Evolutionary conservation across 2,329 filamentous ascomycete species (phyloP).

Genomic region (Phyllachora maydis): DNA sequence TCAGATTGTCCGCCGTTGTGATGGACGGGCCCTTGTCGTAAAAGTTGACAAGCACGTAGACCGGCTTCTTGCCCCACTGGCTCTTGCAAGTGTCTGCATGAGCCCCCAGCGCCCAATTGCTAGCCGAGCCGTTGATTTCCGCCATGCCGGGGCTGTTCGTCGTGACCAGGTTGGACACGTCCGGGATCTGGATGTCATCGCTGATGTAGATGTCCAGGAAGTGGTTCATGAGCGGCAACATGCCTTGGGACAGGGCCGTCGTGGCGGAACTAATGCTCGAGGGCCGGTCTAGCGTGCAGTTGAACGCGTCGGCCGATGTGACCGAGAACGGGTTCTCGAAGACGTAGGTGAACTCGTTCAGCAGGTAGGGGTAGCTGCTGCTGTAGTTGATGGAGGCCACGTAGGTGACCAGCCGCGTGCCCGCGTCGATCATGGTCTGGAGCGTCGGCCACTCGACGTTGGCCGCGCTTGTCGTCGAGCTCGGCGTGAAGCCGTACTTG

Average conservation of each 20-base stretch:
- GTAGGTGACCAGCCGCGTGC: constrained; percentile 48
- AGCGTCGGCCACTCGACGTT: constrained; percentile 47
- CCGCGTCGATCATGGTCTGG: constrained; percentile 41
- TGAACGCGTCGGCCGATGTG: constrained; percentile 40
- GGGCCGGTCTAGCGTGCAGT: constrained; percentile 51
- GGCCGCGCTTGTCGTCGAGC: constrained; percentile 18
- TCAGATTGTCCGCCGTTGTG: constrained; percentile 46
- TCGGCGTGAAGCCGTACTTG: constrained; percentile 36
- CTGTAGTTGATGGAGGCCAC: constrained; percentile 31
- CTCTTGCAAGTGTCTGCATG: constrained; percentile 30
- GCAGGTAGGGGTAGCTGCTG: constrained; percentile 29
- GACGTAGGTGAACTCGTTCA: constrained; percentile 42
- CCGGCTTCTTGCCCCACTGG: constrained; percentile 43
- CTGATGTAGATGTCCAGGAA: constrained; percentile 43
- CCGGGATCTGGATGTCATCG: constrained; percentile 37
- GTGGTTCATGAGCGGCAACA: constrained; percentile 61
- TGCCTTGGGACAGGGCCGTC: constrained; percentile 31
- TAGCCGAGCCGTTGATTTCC: constrained; percentile 25
- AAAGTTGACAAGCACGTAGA: constrained; percentile 62
- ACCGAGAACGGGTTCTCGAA: constrained; percentile 59
- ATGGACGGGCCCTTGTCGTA: constrained; percentile 55
- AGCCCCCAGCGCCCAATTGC: constrained; percentile 28
- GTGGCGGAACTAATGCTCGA: constrained; percentile 22
- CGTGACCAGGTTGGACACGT: constrained; percentile 33
- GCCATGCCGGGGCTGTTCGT: constrained; percentile 53